phyloP scores from a whole-genome alignment of 2,329 filamentous ascomycete genomes.

The Scytalidium sp. region DNA sequence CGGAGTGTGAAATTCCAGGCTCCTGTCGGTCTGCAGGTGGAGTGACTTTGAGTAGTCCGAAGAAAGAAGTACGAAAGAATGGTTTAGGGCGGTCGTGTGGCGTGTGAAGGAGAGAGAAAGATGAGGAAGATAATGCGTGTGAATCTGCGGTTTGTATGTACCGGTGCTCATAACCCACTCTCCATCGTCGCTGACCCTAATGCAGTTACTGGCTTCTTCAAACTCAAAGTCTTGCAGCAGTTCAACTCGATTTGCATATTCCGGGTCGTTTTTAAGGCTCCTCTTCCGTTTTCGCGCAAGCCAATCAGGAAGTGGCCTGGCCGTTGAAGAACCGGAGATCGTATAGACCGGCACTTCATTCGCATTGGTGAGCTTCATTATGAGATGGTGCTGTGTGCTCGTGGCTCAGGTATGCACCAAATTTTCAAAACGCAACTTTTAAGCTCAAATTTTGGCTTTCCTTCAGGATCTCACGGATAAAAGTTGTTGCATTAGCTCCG shows the following conservation, averaged over 20 bases:
- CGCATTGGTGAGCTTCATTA: constrained; percentile 79
- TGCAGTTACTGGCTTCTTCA: constrained; percentile 88
- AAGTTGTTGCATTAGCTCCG: constrained; percentile 4
- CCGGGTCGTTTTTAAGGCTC: constrained; percentile 86
- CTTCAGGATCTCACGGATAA: background rate
- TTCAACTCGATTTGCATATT: constrained; percentile 92
- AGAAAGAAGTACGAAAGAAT: constrained; percentile 85
- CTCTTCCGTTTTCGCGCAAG: constrained; percentile 85
- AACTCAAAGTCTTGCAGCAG: constrained; percentile 97
- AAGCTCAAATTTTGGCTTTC: background rate
- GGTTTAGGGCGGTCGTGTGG: constrained; percentile 88
- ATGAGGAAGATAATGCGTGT: constrained; percentile 92
- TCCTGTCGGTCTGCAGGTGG: constrained; percentile 88
- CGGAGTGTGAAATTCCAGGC: constrained; percentile 89
- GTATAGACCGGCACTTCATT: constrained; percentile 90
- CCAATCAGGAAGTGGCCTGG: constrained; percentile 91
- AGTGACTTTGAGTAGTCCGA: constrained; percentile 91
- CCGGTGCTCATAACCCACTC: constrained; percentile 97
- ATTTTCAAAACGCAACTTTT: background rate
- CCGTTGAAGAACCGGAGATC: constrained; percentile 85
- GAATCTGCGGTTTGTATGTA: constrained; percentile 76
- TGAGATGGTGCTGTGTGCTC: constrained; percentile 11
- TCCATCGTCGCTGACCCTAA: constrained; percentile 89
- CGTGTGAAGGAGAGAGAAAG: constrained; percentile 90
- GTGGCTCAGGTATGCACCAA: constrained; percentile 1